phyloP scores from a whole-genome alignment of 1,284 basidiomycete genomes.

The Moesziomyces sp. region DNA sequence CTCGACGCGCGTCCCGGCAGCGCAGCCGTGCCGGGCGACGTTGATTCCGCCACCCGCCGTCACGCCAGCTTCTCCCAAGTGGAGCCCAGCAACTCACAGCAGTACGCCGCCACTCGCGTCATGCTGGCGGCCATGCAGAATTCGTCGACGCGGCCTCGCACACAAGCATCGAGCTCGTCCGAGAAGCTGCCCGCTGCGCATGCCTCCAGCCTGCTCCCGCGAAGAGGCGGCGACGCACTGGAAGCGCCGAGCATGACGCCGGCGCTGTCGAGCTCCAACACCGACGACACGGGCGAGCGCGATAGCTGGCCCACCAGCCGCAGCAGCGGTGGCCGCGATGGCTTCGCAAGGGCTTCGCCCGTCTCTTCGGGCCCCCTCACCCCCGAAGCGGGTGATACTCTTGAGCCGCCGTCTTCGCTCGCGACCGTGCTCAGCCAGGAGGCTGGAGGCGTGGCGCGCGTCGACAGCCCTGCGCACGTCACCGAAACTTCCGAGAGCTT shows the following conservation, averaged over 20 bases:
- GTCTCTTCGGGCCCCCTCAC: conserved; percentile 23
- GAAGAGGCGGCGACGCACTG: conserved; percentile 4
- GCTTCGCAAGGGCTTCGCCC: conserved; percentile 11
- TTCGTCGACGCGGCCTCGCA: not conserved
- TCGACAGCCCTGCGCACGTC: conserved; percentile 17
- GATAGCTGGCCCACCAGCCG: conserved; percentile 56
- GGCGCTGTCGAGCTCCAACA: conserved; percentile 14
- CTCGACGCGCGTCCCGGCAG: conserved; percentile 11
- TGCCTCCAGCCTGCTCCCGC: conserved; percentile 1
- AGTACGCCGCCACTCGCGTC: conserved; percentile 21
- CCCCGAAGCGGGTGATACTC: conserved; percentile 7
- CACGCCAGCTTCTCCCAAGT: conserved; percentile 52
- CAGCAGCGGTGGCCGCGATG: conserved; percentile 8
- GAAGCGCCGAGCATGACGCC: conserved; percentile 32
- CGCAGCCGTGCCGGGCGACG: not conserved
- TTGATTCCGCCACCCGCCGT: conserved; percentile 25
- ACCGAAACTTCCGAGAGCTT: conserved; percentile 35
- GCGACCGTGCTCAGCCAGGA: conserved; percentile 13
- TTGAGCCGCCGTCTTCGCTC: conserved; percentile 10
- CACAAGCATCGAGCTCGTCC: conserved; percentile 10
- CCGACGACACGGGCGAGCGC: conserved; percentile 42
- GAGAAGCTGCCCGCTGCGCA: conserved; percentile 2
- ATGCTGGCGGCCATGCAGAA: conserved; percentile 29
- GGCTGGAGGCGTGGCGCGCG: conserved; percentile 1
- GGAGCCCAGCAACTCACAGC: conserved; percentile 29